Conservation (phyloP, 768 basidiomycete species). For the Candolleomyces eurysporus region DNA sequence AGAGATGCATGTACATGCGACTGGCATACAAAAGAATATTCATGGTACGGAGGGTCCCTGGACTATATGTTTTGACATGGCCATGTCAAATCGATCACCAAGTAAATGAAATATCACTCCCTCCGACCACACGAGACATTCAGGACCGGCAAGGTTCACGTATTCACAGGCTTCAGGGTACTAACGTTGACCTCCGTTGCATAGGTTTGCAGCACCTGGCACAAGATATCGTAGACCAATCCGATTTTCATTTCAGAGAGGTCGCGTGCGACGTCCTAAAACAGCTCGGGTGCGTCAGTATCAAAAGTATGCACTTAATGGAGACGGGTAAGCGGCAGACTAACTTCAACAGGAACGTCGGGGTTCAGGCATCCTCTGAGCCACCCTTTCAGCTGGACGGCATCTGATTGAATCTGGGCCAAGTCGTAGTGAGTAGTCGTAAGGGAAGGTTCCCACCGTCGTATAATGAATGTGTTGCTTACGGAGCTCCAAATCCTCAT, state of each 20-base stretch:
- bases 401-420: not conserved
- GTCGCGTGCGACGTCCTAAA: not conserved
- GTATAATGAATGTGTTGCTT: not conserved
- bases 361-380: not conserved
- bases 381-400: not conserved
- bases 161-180: too few relatives aligned
- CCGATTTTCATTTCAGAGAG: not conserved
- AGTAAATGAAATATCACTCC: too few relatives aligned
- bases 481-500: not conserved
- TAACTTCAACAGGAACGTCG: not conserved
- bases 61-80: too few relatives aligned
- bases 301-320: too few relatives aligned
- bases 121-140: too few relatives aligned
- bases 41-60: too few relatives aligned
- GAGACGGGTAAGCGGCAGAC: too few relatives aligned
- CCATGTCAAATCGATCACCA: too few relatives aligned
- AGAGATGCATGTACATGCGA: too few relatives aligned
- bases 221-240: not conserved
- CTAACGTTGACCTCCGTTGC: not conserved
- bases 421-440: not conserved
- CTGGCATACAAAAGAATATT: too few relatives aligned
- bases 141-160: too few relatives aligned
- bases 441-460: not conserved
- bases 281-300: too few relatives aligned
- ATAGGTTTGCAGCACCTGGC: not conserved